Base-by-base conservation (phyloP, 805 yeast genomes). In the Yarrowia sp. region DNA sequence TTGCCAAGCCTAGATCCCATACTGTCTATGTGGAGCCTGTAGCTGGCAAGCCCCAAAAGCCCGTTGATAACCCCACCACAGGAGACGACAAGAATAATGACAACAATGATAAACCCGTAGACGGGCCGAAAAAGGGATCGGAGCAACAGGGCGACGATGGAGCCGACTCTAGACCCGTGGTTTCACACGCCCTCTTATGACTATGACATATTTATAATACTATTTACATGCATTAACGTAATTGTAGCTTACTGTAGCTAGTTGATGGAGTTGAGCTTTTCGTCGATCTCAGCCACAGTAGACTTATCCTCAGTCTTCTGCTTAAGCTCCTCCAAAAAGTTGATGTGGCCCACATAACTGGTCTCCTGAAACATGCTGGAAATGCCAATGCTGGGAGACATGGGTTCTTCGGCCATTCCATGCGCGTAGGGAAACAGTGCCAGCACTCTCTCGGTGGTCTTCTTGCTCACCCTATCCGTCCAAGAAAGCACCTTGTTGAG, bases 1-100 rank as follows among this genome's bases (percentile, higher is more conserved):
- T 92, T 68, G 81, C 90, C 66, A 88, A 86, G 67, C 77, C 77
- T 11, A 70, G 69, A 42, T 50, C 68, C 10, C 72, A 69, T 48
- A 66, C 60, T 10, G 50, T 48, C 14, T 36, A 39, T n/a, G 47
- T 50, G 4, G 55, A 47, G 41, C 38, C 53, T 32, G 43, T 55
- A 10, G 43, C 58, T 22, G 58, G 43, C 17, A 51, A 51, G 11
- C 58, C 58, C 13, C 38, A 7, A 10, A 28, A 28, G 5, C 43
- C 57, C 14, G 42, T 15, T 6, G 58, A n/a, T 8, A 35, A 15
- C 31, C 28, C 39, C 33, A 14, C 53, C 14, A 15, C 53, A 7
- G 53, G 53, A 32, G 53, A 39, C 9, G 41, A n/a, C 36, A 47
- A 15, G 14, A 33, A 50, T 31, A 48, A 45, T 14, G 15, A 31